Base-by-base conservation (phyloP, 2,329 filamentous ascomycete species). In the Westerdykella sp. region DNA sequence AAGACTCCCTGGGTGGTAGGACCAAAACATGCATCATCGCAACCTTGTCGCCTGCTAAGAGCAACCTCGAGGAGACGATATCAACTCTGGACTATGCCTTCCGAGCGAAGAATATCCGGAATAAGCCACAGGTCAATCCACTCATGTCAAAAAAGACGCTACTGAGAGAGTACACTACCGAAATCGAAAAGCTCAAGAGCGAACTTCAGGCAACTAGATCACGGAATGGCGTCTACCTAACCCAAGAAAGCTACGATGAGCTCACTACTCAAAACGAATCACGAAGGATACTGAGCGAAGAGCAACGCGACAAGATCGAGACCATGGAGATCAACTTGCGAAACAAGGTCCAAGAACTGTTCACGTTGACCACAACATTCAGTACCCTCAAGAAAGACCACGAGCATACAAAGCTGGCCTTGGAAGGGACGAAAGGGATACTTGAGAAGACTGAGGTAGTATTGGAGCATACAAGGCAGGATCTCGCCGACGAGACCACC, bases 11-110 rank as follows among this genome's bases (percentile, higher is more conserved):
- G 0, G 93, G 93, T 48, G 93, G 93, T 3, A 81, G 85, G 41
- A 98, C 94, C 1, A 98, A 98, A 65, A 98, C 93, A 0, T 98
- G 93, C 72, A 98, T 98, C 53, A 97, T 98, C 59, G 93, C 93
- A 5, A 98, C 93, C 0, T 79, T 98, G 34, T 97, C 93, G 2
- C 90, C 93, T 1, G 88, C 90, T 6, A 94, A 93, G 67, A 90
- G 84, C 68, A 98, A 97, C 56, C 74, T 98, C 1, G 93, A 98
- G 61, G 93, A 98, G 68, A 98, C 94, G 0, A 97, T 98, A 47
- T 97, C 93, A 0, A 98, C 94, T 0, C 77, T 98, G 1, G 93
- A 98, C 65, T 98, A 98, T 62, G 94, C 93, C 10, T 97, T 97
- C 70, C 81, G 93, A 37, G 93, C 93, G 13, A 98, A 98, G 73